Conservation (phyloP, 2,329 filamentous ascomycete genomes). For the Davidsoniella eucalypti region DNA sequence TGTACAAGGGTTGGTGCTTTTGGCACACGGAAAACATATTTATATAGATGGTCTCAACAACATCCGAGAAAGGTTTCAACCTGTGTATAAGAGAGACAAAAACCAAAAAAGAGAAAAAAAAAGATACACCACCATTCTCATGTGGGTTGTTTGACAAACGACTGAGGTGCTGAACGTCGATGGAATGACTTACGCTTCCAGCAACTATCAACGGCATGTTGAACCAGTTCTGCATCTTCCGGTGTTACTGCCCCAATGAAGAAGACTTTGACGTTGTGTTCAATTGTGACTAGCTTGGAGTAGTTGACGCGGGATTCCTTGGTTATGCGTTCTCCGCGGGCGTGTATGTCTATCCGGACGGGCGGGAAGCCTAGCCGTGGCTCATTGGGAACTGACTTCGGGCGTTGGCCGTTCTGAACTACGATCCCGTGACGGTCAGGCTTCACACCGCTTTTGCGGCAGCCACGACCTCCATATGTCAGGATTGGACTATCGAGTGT, state of each 20-base stretch:
- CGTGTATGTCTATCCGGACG: conserved; percentile 27
- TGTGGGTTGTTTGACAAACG: not conserved
- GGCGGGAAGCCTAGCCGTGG: conserved; percentile 31
- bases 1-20: too few species aligned
- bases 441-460: conserved; percentile 36
- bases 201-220: conserved; percentile 30
- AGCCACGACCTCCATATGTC: conserved; percentile 36
- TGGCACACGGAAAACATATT: not conserved
- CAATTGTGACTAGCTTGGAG: conserved; percentile 36
- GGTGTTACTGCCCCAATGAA: conserved; percentile 34
- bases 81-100: not conserved
- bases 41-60: not conserved
- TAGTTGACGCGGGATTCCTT: conserved; percentile 40
- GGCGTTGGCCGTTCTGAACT: conserved; percentile 13
- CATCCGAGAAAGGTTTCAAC: too few species aligned
- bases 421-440: conserved; percentile 37
- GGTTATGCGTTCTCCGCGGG: conserved; percentile 28
- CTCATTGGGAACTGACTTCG: conserved; percentile 24
- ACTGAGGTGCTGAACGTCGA: conserved; percentile 14
- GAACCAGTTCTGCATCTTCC: conserved; percentile 26
- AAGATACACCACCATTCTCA: not conserved
- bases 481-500: conserved; percentile 31
- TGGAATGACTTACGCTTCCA: conserved; percentile 30
- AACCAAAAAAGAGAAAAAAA: not conserved
- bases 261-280: conserved; percentile 41